Evolutionary conservation across 2,329 filamentous ascomycete species (phyloP), one percentile per base, ranked within the genome.

Genomic region (Penicillium sumatraense): DNA sequence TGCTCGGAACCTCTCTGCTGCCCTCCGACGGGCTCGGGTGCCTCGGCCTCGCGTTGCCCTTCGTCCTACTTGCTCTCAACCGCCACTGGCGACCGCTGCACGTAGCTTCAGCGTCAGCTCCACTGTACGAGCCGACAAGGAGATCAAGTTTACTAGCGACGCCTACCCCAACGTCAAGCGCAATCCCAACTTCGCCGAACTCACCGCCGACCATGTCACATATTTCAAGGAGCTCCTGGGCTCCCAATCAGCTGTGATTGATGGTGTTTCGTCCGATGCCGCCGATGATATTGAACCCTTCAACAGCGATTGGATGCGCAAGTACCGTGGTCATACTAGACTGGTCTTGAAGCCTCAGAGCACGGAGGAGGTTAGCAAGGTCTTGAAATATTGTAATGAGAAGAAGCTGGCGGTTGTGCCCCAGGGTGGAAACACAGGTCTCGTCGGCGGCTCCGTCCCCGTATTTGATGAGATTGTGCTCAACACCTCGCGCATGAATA

Each of bases 261-360:
- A 97, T 71, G 91, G 91, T 48, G 83, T 96, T 51, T 90, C 86
- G 3, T 76, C 85, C 63, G 86, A 93, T 74, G 86, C 86, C 13
- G 78, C 82, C 2, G 89, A 90, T 66, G 95, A 98, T 71, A 83
- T 98, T 62, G 91, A 95, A 72, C 85, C 90, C 7, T 99, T 92
- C 83, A 99, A 99, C 76, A 86, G 88, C 71, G 95, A 99, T 78
- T 99, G 96, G 95, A 97, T 99, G 93, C 88, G 90, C 76, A 99
- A 99, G 78, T 99, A 96, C 80, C 88, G 90, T 58, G 96, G 95
- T 26, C 92, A 97, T 75, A 87, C 90, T 58, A 86, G 88, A 69
- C 80, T 99, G 23, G 92, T 98, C 4, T 79, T 99, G 59, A 96
- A 92, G 77, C 95, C 95, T 10, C 85, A 83, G 49, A 89, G 86